Conservation (phyloP, 2,329 filamentous ascomycete species). For the Rutstroemia sp. region DNA sequence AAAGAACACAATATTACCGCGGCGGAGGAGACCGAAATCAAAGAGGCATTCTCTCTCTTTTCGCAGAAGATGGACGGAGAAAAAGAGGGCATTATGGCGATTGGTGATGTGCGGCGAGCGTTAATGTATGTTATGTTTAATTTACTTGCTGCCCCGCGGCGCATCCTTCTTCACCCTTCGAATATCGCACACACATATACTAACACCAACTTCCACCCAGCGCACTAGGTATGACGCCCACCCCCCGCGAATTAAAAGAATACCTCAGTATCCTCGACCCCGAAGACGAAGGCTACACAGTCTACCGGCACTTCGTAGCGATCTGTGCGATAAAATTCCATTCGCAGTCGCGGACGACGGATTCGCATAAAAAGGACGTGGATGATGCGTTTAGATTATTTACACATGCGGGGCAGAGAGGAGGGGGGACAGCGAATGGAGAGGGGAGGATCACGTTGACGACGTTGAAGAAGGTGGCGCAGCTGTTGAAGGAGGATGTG, state of each 20-base stretch:
- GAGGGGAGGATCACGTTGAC: constrained; percentile 66
- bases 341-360: constrained; percentile 42
- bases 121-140: constrained; percentile 55
- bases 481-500: constrained; percentile 75
- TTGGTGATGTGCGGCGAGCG: constrained; percentile 53
- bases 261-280: constrained; percentile 81
- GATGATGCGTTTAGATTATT: constrained; percentile 80
- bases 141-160: background rate
- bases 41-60: constrained; percentile 83
- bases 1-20: constrained; percentile 83
- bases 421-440: constrained; percentile 32
- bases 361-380: constrained; percentile 57
- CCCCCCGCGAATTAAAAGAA: constrained; percentile 60
- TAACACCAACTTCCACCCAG: constrained; percentile 35
- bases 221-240: constrained; percentile 71
- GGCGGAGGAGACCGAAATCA: constrained; percentile 82
- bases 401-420: constrained; percentile 40
- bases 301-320: constrained; percentile 76
- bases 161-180: background rate
- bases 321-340: constrained; percentile 84
- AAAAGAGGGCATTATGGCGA: constrained; percentile 48
- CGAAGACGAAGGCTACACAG: constrained; percentile 66
- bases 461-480: constrained; percentile 72
- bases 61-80: constrained; percentile 62
- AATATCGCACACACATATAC: background rate